Evolutionary conservation across 2,329 filamentous ascomycete species (phyloP).

Genomic region (Cercospora sesami): DNA sequence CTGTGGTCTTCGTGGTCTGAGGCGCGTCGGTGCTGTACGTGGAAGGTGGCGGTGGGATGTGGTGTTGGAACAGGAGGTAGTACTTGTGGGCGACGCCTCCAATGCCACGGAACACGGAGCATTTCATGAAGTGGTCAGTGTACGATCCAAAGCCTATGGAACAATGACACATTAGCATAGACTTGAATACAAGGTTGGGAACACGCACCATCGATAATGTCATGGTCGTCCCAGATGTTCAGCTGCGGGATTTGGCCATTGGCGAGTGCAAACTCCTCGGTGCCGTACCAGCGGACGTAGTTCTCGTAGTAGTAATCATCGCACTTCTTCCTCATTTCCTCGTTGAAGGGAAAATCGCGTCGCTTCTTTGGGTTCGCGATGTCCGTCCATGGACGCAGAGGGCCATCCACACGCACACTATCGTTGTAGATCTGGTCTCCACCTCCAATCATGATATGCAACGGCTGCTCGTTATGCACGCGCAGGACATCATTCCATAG

Average conservation of each 20-base stretch:
- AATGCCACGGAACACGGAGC: slow-evolving; percentile 64
- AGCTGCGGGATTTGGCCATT: slow-evolving; percentile 64
- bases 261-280: slow-evolving; percentile 59
- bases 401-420: slow-evolving; percentile 80
- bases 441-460: slow-evolving; percentile 77
- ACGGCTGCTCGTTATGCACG: slow-evolving; percentile 59
- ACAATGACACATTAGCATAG: slow-evolving; percentile 45
- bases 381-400: slow-evolving; percentile 66
- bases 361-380: slow-evolving; percentile 63
- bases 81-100: slow-evolving; percentile 58
- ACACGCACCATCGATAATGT: slow-evolving; percentile 60
- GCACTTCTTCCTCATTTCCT: slow-evolving; percentile 60
- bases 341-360: slow-evolving; percentile 63
- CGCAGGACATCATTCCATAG: slow-evolving; percentile 66
- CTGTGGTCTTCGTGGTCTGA: slow-evolving; percentile 50
- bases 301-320: slow-evolving; percentile 64
- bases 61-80: slow-evolving; percentile 69
- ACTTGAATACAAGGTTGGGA: not conserved
- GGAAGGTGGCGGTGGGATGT: slow-evolving; percentile 77
- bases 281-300: slow-evolving; percentile 68
- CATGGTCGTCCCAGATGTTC: slow-evolving; percentile 66
- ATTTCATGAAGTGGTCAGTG: slow-evolving; percentile 67
- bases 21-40: slow-evolving; percentile 79
- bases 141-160: slow-evolving; percentile 51
- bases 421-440: slow-evolving; percentile 83